Conservation (phyloP, 2,329 filamentous ascomycete genomes). For the Juglanconis sp. region DNA sequence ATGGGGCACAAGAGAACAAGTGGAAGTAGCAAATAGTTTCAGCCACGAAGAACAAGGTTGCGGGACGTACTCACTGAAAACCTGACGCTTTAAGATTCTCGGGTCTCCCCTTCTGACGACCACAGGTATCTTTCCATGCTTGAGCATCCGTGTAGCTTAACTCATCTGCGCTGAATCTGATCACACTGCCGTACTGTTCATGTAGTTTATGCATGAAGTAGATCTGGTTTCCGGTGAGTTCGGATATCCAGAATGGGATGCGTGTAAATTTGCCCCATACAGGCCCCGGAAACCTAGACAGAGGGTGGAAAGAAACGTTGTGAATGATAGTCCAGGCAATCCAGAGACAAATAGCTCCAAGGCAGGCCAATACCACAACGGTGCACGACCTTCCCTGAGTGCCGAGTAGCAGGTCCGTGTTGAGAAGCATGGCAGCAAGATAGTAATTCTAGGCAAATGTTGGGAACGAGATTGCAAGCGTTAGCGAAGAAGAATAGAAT, state of each 20-base stretch:
- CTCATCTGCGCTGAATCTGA: not conserved
- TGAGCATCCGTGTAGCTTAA: slow-evolving; percentile 3
- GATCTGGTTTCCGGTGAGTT: slow-evolving; percentile 20
- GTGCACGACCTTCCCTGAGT: not conserved
- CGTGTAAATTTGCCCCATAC: slow-evolving; percentile 19
- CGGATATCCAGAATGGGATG: slow-evolving; percentile 22
- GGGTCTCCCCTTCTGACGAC: slow-evolving; percentile 6
- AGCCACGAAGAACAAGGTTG: not conserved
- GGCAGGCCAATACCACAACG: not conserved
- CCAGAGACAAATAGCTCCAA: not conserved
- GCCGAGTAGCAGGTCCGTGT: not conserved
- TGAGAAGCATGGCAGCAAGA: not conserved
- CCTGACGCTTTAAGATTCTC: slow-evolving; percentile 26
- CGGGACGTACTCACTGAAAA: slow-evolving; percentile 14
- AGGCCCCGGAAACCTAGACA: slow-evolving; percentile 7
- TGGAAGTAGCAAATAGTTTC: not conserved
- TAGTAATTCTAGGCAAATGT: no score
- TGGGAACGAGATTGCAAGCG: no score
- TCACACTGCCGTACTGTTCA: slow-evolving; percentile 4
- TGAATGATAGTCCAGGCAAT: not conserved
- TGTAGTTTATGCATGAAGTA: slow-evolving; percentile 13
- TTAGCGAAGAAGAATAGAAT: no score
- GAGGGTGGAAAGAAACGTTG: not conserved
- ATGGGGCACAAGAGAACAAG: not conserved
- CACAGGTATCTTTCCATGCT: slow-evolving; percentile 11